These are phyloP conservation scores for Eucalyptus decipiens DNA, from an alignment of 345 rosid species.

Conservation along the genomic window DNA sequence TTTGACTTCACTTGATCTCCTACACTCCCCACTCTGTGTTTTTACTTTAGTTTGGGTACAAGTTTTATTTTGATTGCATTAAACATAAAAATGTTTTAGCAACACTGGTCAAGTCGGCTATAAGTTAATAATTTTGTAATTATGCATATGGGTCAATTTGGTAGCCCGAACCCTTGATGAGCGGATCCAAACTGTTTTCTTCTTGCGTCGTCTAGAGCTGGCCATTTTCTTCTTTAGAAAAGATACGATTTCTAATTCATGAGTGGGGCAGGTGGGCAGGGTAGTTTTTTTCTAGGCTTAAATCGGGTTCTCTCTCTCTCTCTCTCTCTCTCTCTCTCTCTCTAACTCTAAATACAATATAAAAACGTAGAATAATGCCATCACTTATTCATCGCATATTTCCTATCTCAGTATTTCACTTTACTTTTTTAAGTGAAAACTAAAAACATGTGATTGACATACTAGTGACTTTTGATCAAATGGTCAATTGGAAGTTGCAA, in stretches of 20 bases:
- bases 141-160: background rate
- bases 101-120: fast-evolving
- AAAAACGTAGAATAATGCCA: too few relatives aligned
- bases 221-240: background rate
- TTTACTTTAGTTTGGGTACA: background rate
- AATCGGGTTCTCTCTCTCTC: background rate
- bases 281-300: background rate
- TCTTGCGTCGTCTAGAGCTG: background rate
- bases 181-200: background rate
- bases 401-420: too few relatives aligned
- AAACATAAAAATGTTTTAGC: too few relatives aligned
- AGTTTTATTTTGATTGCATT: too few relatives aligned
- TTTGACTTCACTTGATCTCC: fast-evolving
- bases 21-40: fast-evolving
- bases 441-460: too few relatives aligned
- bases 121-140: background rate
- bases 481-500: too few relatives aligned
- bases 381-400: too few relatives aligned
- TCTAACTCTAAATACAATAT: background rate
- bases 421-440: too few relatives aligned
- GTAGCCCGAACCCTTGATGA: background rate
- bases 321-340: too few relatives aligned
- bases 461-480: too few relatives aligned
- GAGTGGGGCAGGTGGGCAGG: background rate
- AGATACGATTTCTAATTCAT: background rate